Evolutionary conservation across 805 yeast genomes (phyloP), one percentile per base, ranked within the genome.

Genomic region (Komagataella populi): DNA sequence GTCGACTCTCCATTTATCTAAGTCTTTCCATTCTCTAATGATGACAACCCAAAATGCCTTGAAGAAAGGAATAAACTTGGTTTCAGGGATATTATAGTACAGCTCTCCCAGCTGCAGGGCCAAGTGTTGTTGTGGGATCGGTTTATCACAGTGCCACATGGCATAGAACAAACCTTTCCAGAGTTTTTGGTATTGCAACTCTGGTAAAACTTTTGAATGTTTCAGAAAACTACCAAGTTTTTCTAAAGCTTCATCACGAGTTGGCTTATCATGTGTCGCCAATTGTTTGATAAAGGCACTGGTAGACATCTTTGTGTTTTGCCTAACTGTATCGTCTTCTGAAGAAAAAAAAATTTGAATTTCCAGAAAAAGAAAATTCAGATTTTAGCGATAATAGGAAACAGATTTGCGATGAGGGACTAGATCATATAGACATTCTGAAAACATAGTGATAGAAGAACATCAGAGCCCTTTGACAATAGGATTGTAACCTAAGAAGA

Each of bases 81-180:
- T 63, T 4, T 57, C 56, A 1, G 78, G 71, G 14, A 77, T 68
- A 30, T 24, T 17, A 16, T 69, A 68, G 54, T 71, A 80, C 23
- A 69, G 74, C 65, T 8, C 57, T 49, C 91, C 95, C 55, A 93
- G 70, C 46, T 78, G 80, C 48, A 74, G 76, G 2, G 96, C 95
- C 44, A 93, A 70, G 53, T 82, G 70, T 65, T 89, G 96, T 67
- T 93, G 99, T 22, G 96, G 93, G 59, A 84, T 74, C 23, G 96
- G 96, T 62, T 90, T 79, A 65, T 93, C 99, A 63, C 95, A 78
- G 69, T 84, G 88, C 98, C 99, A 93, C 96, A 93, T 87, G 8
- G 96, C 79, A 63, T 74, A 93, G 67, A 84, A 93, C 45, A 93
- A 73, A n/a, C 98, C 99, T 67, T 87, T 89, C 97, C 99, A 93